phyloP scores from a whole-genome alignment of 495 filamentous ascomycete genomes.

The Xylaria palmicola region DNA sequence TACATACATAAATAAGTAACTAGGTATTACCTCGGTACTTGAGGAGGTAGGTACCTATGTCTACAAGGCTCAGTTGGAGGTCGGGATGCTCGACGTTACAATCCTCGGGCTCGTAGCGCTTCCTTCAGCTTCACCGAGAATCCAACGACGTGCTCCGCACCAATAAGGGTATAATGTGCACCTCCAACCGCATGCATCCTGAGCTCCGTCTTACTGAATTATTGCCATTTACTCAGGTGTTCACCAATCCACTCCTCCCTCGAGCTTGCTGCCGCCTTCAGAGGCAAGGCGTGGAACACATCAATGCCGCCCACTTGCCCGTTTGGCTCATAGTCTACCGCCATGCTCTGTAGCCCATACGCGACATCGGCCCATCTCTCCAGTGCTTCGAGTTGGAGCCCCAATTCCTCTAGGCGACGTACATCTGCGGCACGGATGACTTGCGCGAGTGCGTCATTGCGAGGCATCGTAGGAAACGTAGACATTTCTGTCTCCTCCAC shows the following conservation, averaged over 20 bases:
- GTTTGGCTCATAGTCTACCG: slow-evolving; percentile 49
- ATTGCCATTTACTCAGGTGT: slow-evolving; percentile 43
- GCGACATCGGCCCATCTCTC: slow-evolving; percentile 44
- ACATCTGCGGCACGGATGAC: background rate
- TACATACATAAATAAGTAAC: too few relatives aligned
- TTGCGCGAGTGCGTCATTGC: background rate
- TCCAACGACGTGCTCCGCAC: slow-evolving; percentile 27
- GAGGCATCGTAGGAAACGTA: too few relatives aligned
- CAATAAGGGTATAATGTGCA: slow-evolving; percentile 43
- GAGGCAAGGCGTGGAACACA: slow-evolving; percentile 47
- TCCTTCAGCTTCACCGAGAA: background rate
- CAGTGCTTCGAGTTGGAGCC: slow-evolving; percentile 28
- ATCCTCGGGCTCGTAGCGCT: too few relatives aligned
- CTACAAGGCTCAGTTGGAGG: too few relatives aligned
- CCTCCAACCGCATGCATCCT: too few relatives aligned
- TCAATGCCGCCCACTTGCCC: slow-evolving; percentile 45
- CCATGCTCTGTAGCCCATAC: slow-evolving; percentile 41
- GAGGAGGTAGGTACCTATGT: too few relatives aligned
- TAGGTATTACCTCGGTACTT: too few relatives aligned
- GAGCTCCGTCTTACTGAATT: slow-evolving; percentile 35
- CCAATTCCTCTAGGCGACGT: slow-evolving; percentile 37
- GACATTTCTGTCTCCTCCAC: too few relatives aligned
- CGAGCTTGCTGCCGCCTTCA: slow-evolving; percentile 37
- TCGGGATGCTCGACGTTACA: too few relatives aligned
- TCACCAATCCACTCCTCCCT: slow-evolving; percentile 42